These are phyloP conservation scores for Sporothrix dimorphospora DNA, from an alignment of 2,329 filamentous ascomycete genomes.

Conservation along the genomic window DNA sequence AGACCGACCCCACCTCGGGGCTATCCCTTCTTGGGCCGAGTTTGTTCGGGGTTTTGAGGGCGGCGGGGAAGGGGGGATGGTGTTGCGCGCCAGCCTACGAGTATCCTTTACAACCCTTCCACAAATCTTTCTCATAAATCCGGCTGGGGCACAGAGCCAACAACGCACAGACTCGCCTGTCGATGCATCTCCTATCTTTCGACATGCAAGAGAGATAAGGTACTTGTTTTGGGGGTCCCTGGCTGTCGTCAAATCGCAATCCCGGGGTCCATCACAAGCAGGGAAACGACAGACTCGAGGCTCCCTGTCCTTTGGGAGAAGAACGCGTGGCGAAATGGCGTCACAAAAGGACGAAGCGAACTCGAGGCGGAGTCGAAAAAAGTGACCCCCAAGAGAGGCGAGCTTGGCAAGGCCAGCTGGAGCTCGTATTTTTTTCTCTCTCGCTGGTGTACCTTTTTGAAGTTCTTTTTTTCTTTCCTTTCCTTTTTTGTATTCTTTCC, in stretches of 20 bases:
- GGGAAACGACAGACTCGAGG: background rate
- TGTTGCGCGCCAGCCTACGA: background rate
- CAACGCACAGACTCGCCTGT: too few relatives aligned
- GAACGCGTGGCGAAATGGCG: background rate
- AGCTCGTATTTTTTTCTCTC: background rate
- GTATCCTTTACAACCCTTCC: too few relatives aligned
- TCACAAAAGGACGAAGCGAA: background rate
- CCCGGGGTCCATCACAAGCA: background rate
- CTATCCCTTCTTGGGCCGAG: background rate
- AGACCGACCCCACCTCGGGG: background rate
- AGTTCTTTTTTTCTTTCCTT: background rate
- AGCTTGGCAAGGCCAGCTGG: constrained; percentile 2
- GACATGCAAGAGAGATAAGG: background rate
- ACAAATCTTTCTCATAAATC: too few relatives aligned
- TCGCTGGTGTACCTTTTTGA: background rate
- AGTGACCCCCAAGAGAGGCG: too few relatives aligned
- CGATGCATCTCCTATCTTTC: background rate
- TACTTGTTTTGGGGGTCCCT: background rate
- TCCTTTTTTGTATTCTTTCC: background rate
- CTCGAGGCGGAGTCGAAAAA: background rate
- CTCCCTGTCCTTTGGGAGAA: background rate
- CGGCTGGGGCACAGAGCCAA: too few relatives aligned
- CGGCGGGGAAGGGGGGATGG: too few relatives aligned
- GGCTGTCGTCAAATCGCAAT: background rate
- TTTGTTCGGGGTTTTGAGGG: background rate